A percentile compares a stretch with the other conserved stretches of the same genome.
Evolutionary conservation across 129 eudicot genomes (phyloP).

Genomic region (Mikania micrantha): DNA sequence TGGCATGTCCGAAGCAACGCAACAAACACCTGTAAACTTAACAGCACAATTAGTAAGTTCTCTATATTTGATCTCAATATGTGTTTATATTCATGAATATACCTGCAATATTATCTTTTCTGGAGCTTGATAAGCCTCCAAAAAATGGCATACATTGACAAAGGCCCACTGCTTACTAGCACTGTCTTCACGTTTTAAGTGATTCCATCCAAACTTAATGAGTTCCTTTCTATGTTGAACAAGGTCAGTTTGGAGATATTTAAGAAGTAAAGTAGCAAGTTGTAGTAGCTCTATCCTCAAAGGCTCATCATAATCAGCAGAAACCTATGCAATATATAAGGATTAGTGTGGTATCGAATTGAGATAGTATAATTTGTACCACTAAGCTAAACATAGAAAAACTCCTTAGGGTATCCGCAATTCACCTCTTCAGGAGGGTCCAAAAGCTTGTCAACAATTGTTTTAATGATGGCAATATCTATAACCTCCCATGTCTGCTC

Average conservation of each 20-base stretch:
- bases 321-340: conserved; percentile 45
- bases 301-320: conserved; percentile 98
- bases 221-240: conserved; percentile 94
- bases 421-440: conserved; percentile 98
- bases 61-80: neutral
- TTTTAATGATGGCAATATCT: conserved; percentile 79
- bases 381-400: neutral
- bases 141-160: conserved; percentile 96
- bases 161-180: conserved; percentile 99
- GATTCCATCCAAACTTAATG: conserved; percentile 99
- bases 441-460: conserved; percentile 86
- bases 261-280: conserved; percentile 92
- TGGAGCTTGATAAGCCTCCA: conserved; percentile 99
- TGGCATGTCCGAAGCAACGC: conserved; percentile 97
- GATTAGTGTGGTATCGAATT: neutral
- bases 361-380: neutral
- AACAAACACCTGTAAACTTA: conserved; percentile 72
- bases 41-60: conserved; percentile 5
- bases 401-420: neutral
- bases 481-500: conserved; percentile 96
- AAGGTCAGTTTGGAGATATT: conserved; percentile 91
- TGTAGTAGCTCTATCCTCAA: conserved; percentile 96
- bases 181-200: conserved; percentile 99
- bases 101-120: conserved; percentile 99
- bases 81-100: conserved; percentile 3